Percentiles rank a stretch among this genome's conserved stretches.
These are phyloP conservation scores for Jatropha podagrica DNA, from an alignment of 441 rosid species.

Conservation along the genomic window DNA sequence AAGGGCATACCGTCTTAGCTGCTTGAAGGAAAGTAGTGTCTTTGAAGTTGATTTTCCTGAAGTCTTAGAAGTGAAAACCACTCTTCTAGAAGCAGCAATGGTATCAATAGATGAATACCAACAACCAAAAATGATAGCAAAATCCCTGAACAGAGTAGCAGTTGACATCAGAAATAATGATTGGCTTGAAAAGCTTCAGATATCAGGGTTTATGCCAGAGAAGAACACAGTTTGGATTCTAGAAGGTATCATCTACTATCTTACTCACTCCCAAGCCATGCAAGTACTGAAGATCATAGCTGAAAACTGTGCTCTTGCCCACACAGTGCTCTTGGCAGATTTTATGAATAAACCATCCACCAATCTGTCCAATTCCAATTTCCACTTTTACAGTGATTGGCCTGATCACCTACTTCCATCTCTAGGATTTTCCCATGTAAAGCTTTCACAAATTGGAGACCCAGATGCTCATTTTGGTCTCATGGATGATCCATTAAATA, in stretches of 20 bases:
- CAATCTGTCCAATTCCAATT: conserved; percentile 57
- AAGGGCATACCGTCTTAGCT: conserved; percentile 73
- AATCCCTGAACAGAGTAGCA: conserved; percentile 75
- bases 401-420: conserved; percentile 87
- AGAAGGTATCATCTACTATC: conserved; percentile 88
- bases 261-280: conserved; percentile 74
- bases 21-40: conserved; percentile 65
- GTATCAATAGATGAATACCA: conserved; percentile 40
- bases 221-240: conserved; percentile 82
- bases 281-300: conserved; percentile 84
- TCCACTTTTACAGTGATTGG: conserved; percentile 92
- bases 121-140: conserved; percentile 51
- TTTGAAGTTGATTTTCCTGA: conserved; percentile 85
- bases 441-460: conserved; percentile 87
- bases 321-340: conserved; percentile 81
- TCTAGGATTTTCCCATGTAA: conserved; percentile 76
- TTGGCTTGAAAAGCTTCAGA: conserved; percentile 74
- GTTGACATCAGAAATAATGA: conserved; percentile 61
- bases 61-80: conserved; percentile 62
- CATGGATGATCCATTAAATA: conserved; percentile 63
- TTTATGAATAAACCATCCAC: conserved; percentile 95
- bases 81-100: conserved; percentile 59
- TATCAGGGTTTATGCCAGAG: conserved; percentile 61
- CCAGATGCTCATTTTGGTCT: conserved; percentile 91
- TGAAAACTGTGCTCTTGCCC: conserved; percentile 51